A percentile compares a stretch with the other conserved stretches of the same genome.
phyloP scores from a whole-genome alignment of 768 basidiomycete genomes.

The Cantharellus cinnabarinus region DNA sequence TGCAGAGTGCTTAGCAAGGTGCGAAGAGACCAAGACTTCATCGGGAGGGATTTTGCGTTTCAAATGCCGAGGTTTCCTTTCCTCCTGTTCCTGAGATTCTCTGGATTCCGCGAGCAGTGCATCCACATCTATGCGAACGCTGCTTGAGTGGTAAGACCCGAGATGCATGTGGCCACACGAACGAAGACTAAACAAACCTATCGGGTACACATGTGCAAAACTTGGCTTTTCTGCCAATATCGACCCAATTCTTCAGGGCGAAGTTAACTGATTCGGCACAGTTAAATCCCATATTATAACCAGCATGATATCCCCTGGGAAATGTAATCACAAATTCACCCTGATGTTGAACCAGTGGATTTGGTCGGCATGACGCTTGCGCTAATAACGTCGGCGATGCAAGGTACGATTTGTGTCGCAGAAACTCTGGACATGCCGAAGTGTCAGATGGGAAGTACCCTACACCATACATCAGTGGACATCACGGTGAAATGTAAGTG shows the following conservation, averaged over 20 bases:
- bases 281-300: constrained; percentile 29
- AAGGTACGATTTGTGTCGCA: constrained; percentile 90
- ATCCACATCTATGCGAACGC: constrained; percentile 87
- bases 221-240: constrained; percentile 63
- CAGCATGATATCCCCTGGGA: constrained; percentile 26
- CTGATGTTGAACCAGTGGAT: constrained; percentile 69
- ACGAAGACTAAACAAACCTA: constrained; percentile 27
- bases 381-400: constrained; percentile 72
- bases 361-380: constrained; percentile 61
- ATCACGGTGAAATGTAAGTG: constrained; percentile 1
- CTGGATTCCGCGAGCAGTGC: constrained; percentile 50
- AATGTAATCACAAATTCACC: constrained; percentile 29
- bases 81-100: neutral
- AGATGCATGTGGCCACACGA: neutral
- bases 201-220: constrained; percentile 52
- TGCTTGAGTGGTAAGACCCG: constrained; percentile 17
- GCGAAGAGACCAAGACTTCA: no score
- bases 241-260: constrained; percentile 32
- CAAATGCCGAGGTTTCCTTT: neutral
- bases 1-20: no score
- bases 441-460: constrained; percentile 82
- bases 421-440: constrained; percentile 72
- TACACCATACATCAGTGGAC: constrained; percentile 13
- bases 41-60: neutral
- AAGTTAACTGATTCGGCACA: constrained; percentile 29